Evolutionary conservation across 805 yeast species (phyloP).

Genomic region (Priceomyces castillae): DNA sequence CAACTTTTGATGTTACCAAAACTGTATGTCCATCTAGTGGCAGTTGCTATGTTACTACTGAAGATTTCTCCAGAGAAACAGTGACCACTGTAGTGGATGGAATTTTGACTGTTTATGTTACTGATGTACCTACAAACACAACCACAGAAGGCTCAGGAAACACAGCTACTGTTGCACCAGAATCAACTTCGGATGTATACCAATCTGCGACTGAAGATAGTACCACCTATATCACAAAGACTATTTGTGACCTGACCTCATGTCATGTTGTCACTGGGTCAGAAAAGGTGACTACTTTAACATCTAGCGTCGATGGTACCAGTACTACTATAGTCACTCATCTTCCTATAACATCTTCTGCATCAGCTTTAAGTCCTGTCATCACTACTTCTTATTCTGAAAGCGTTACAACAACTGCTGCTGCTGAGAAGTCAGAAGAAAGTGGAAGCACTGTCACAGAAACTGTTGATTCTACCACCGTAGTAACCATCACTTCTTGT

Average conservation of each 20-base stretch:
- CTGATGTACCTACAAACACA: constrained; percentile 25
- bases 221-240: constrained; percentile 19
- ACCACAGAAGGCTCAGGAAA: background rate
- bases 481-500: constrained; percentile 40
- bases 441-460: constrained; percentile 14
- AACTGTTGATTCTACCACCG: constrained; percentile 21
- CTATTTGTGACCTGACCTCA: constrained; percentile 30
- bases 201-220: constrained; percentile 24
- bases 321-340: constrained; percentile 37
- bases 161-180: background rate
- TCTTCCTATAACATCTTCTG: constrained; percentile 19
- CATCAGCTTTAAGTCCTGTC: constrained; percentile 9
- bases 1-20: constrained; percentile 16
- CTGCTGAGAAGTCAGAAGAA: background rate
- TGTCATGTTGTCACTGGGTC: constrained; percentile 36
- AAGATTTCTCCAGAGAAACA: constrained; percentile 29
- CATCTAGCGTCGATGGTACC: constrained; percentile 37
- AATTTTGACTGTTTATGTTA: constrained; percentile 34
- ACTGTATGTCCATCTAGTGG: constrained; percentile 31
- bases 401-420: constrained; percentile 5
- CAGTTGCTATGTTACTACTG: constrained; percentile 34
- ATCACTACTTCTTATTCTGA: constrained; percentile 15
- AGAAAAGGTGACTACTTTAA: constrained; percentile 30
- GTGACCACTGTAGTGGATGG: constrained; percentile 39
- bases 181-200: constrained; percentile 17